phyloP scores from a whole-genome alignment of 2,329 filamentous ascomycete genomes.

The Sporothrix protearum region DNA sequence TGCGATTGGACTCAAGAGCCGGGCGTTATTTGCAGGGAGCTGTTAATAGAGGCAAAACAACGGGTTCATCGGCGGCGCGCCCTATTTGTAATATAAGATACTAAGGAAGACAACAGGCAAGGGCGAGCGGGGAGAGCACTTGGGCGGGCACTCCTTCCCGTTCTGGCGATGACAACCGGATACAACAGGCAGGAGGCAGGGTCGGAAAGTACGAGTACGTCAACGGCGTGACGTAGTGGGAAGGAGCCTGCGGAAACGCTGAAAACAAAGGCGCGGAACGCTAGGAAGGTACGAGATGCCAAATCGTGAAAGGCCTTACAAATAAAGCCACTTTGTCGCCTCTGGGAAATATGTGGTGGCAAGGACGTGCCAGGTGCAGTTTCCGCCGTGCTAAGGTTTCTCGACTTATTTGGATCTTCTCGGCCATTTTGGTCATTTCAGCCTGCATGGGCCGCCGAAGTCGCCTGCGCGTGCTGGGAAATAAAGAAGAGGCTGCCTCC shows the following conservation, averaged over 20 bases:
- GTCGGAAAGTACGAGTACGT: background rate
- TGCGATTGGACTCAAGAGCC: background rate
- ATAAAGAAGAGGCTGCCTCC: slow-evolving; percentile 2
- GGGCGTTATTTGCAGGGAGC: background rate
- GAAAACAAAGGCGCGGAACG: background rate
- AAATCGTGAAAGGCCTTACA: background rate
- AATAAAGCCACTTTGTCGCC: background rate
- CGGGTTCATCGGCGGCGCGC: background rate
- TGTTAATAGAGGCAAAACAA: background rate
- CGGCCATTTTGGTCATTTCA: background rate
- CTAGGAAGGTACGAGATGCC: slow-evolving; percentile 7
- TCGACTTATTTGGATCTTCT: background rate
- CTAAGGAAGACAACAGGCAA: background rate
- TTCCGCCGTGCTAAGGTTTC: background rate
- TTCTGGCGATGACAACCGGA: background rate
- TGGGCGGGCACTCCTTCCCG: background rate
- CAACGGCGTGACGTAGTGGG: background rate
- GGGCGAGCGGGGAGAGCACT: background rate
- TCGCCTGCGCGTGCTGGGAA: slow-evolving; percentile 7
- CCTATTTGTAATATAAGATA: background rate
- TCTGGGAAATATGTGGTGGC: background rate
- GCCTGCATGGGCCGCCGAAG: background rate
- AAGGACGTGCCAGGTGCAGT: background rate
- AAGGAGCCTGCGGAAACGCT: background rate
- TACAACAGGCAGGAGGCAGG: background rate